Evolutionary conservation across 2,329 filamentous ascomycete genomes (phyloP).

Genomic region (Aspergillus clavatus): DNA sequence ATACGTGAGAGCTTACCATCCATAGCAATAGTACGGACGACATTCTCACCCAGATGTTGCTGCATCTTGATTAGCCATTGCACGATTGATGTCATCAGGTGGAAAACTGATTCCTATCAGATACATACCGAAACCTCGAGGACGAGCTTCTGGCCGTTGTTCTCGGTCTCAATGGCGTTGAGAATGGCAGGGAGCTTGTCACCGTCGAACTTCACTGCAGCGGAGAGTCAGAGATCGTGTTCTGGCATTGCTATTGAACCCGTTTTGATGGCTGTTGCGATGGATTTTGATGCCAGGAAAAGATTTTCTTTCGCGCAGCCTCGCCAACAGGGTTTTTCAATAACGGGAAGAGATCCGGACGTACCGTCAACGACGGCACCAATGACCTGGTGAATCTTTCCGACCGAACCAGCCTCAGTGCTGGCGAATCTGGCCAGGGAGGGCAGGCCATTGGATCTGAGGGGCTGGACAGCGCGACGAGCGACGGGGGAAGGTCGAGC

Average conservation of each 20-base stretch:
- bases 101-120: constrained; percentile 7
- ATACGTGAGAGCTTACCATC: constrained; percentile 65
- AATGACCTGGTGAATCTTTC: constrained; percentile 78
- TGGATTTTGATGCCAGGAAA: constrained; percentile 35
- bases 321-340: constrained; percentile 15
- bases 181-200: constrained; percentile 94
- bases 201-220: constrained; percentile 88
- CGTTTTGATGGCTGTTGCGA: constrained; percentile 30
- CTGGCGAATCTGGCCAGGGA: constrained; percentile 60
- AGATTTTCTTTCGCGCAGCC: constrained; percentile 45
- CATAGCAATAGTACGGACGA: constrained; percentile 99
- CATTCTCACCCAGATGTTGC: constrained; percentile 99
- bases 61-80: constrained; percentile 39
- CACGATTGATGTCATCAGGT: constrained; percentile 15
- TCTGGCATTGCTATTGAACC: constrained; percentile 22
- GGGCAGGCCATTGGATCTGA: constrained; percentile 54
- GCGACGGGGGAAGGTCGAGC: constrained; percentile 52
- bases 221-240: constrained; percentile 27
- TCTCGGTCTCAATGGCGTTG: constrained; percentile 88
- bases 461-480: constrained; percentile 54
- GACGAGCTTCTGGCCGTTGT: constrained; percentile 89
- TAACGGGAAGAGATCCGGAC: constrained; percentile 36
- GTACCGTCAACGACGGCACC: constrained; percentile 98
- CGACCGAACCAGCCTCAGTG: constrained; percentile 53
- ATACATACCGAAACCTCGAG: constrained; percentile 88